These are phyloP conservation scores for Ophiocordyceps sinensis DNA, from an alignment of 2,329 filamentous ascomycete species.

Conservation along the genomic window DNA sequence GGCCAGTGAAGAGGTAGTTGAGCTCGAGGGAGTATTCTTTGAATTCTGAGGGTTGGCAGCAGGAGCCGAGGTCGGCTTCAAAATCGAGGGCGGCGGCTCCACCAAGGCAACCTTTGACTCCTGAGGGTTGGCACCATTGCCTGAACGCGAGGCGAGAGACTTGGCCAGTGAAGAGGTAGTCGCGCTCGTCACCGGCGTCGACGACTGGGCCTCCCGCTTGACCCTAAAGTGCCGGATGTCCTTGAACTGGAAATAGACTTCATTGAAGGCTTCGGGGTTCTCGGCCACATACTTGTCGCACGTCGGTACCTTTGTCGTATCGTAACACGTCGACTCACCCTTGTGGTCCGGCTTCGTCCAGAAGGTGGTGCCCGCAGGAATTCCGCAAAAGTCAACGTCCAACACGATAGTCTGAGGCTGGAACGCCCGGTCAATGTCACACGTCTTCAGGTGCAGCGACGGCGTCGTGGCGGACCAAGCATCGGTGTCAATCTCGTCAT, in stretches of 20 bases:
- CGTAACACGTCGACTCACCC: not conserved
- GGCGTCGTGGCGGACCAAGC: not conserved
- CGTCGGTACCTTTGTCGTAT: not conserved
- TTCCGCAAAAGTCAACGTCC: slow-evolving; percentile 1
- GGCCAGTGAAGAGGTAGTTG: too few relatives aligned
- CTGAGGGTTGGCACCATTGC: too few relatives aligned
- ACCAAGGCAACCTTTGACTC: too few relatives aligned
- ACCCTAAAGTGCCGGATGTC: slow-evolving; percentile 1
- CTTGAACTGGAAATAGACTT: slow-evolving; percentile 1
- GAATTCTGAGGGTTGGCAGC: too few relatives aligned
- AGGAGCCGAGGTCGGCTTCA: too few relatives aligned
- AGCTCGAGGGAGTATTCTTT: too few relatives aligned
- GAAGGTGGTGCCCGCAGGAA: not conserved
- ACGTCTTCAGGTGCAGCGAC: not conserved
- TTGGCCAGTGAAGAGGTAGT: not conserved
- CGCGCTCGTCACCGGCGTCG: not conserved
- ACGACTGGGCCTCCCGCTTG: not conserved
- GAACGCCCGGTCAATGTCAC: slow-evolving; percentile 1
- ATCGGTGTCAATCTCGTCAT: not conserved
- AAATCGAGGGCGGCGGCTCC: too few relatives aligned
- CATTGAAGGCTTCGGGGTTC: not conserved
- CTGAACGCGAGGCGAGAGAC: too few relatives aligned
- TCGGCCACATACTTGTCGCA: slow-evolving; percentile 1
- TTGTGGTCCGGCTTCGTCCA: not conserved
- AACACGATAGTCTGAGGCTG: not conserved